These are phyloP conservation scores for Fonsecaea pugnacius DNA, from an alignment of 2,329 filamentous ascomycete genomes.

Conservation along the genomic window DNA sequence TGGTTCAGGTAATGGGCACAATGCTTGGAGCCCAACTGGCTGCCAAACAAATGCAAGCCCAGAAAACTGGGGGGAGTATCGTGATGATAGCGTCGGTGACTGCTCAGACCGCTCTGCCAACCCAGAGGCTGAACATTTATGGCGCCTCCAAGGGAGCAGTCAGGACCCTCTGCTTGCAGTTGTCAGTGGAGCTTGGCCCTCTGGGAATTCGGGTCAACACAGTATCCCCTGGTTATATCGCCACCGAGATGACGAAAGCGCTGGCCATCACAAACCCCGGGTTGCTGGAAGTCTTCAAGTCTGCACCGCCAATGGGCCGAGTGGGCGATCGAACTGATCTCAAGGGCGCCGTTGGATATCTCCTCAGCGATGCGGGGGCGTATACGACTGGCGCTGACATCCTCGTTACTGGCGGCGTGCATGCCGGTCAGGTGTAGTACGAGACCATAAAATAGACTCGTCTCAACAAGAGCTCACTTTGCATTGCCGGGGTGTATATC, in stretches of 20 bases:
- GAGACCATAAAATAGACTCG: neutral
- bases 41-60: conserved; percentile 57
- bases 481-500: neutral
- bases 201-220: conserved; percentile 55
- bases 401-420: conserved; percentile 45
- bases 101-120: conserved; percentile 18
- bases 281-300: conserved; percentile 26
- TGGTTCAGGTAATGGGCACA: conserved; percentile 51
- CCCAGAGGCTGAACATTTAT: conserved; percentile 43
- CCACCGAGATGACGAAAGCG: conserved; percentile 52
- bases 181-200: conserved; percentile 55
- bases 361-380: conserved; percentile 48
- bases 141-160: conserved; percentile 51
- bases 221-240: conserved; percentile 52
- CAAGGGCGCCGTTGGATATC: conserved; percentile 48
- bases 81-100: conserved; percentile 37
- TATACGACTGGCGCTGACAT: conserved; percentile 50
- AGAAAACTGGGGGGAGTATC: conserved; percentile 46
- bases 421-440: conserved; percentile 38
- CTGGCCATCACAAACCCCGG: conserved; percentile 40
- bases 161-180: conserved; percentile 47
- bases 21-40: conserved; percentile 56
- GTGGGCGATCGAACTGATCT: conserved; percentile 48
- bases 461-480: neutral
- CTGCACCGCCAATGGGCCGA: conserved; percentile 23